Base-by-base conservation (phyloP, 1,284 basidiomycete genomes). In the Ustilago curta region DNA sequence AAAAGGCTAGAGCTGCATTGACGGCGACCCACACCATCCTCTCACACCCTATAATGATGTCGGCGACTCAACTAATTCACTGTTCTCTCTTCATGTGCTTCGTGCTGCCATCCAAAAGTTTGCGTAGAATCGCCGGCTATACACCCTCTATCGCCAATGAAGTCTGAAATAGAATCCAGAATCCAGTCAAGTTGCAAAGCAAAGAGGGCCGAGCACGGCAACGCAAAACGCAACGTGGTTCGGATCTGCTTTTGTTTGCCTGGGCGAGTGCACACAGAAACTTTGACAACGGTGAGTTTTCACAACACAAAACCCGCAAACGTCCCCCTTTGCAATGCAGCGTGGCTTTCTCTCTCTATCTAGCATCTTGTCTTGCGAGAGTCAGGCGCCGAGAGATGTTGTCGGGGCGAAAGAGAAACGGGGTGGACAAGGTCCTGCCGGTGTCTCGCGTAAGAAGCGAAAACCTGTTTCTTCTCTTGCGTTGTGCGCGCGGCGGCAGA, bases 181-280 rank as follows among this genome's bases (percentile, higher is more conserved):
- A 32, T 3, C 35, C 35, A 14, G 35, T 37, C 35, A 37, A 37
- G 35, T 37, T 37, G 35, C 12, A 37, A n/a, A n/a, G n/a, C n/a
- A n/a, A n/a, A 37, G 11, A 14, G 35, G 12, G 35, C 35, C 35
- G 16, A 37, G 35, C n/a, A 18, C 19, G 8, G 8, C 5, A 49
- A 9, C 37, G 27, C 50, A n/a, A n/a, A 52, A 52, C 16, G 4
- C 19, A 52, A 52, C 50, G 50, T 52, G 50, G 50, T 52, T 52
- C 39, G 50, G 50, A 42, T 52, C 50, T 53, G 51, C 37, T 23
- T 37, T 16, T 39, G 14, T 35, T 35, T 25, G 35, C 21, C 49
- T 51, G 35, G 49, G 32, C 11, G 12, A 23, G 32, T 16, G 50
- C 37, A 37, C 27, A 27, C 3, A 37, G 23, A 37, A 27, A 39